Evolutionary conservation across 176 grass and related monocot genomes (phyloP).

Genomic region (Areca catechu): DNA sequence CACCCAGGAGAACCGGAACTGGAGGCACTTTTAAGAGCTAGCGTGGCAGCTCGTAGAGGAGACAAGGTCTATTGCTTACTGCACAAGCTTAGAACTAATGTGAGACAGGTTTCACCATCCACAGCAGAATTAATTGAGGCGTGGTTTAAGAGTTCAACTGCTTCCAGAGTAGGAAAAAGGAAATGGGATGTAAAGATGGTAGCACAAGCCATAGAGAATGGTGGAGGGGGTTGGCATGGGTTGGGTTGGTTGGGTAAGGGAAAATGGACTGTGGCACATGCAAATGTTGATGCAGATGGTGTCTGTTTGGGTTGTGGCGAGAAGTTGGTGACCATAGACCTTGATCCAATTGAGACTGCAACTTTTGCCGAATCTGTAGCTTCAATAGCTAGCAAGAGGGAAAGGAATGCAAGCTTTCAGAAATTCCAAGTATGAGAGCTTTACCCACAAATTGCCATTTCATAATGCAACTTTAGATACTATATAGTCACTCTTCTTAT

Average conservation of each 20-base stretch:
- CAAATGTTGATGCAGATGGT: slow-evolving; percentile 31
- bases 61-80: slow-evolving; percentile 55
- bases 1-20: slow-evolving; percentile 47
- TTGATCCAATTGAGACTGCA: slow-evolving; percentile 53
- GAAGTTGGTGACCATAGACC: slow-evolving; percentile 51
- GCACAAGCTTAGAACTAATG: slow-evolving; percentile 54
- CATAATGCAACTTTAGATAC: no score
- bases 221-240: slow-evolving; percentile 70
- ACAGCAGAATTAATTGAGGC: slow-evolving; percentile 35
- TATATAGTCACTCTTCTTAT: no score
- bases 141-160: slow-evolving; percentile 56
- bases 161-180: slow-evolving; percentile 58
- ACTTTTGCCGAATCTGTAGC: slow-evolving; percentile 45
- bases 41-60: slow-evolving; percentile 23
- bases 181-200: slow-evolving; percentile 42
- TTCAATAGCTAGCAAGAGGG: slow-evolving; percentile 40
- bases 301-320: slow-evolving; percentile 51
- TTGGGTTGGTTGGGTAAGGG: slow-evolving; percentile 59
- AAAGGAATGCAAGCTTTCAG: slow-evolving; percentile 43
- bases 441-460: background rate
- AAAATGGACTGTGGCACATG: slow-evolving; percentile 36
- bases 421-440: slow-evolving; percentile 46
- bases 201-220: slow-evolving; percentile 36
- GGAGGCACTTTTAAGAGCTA: slow-evolving; percentile 42
- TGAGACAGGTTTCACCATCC: slow-evolving; percentile 45